Evolutionary conservation across 2,329 filamentous ascomycete genomes (phyloP), one percentile per base, ranked within the genome.

Genomic region (Ceratocystiopsis minuta): DNA sequence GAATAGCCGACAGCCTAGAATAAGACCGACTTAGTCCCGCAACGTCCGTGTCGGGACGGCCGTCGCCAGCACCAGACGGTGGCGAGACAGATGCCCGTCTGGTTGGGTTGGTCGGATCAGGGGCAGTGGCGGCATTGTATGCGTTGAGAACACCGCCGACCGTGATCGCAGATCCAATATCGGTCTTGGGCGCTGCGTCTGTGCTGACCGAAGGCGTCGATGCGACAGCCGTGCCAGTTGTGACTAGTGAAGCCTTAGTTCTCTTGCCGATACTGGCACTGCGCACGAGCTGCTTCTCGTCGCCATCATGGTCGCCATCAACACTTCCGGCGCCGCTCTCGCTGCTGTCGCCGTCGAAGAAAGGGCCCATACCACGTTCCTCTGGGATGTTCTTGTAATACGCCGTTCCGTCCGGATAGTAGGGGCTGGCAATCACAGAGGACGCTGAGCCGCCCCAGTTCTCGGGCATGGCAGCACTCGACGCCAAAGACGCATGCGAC

Each of bases 391-490:
- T 67, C 39, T 70, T 67, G 46, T 67, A 68, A 16, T 40, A 46
- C 2, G 44, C 38, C 48, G 65, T 65, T 13, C 60, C 60, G n/a
- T 67, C 67, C n/a, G 54, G 44, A 52, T 68, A 59, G 50, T 62
- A 51, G 41, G 66, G 57, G 54, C 64, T 70, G 24, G 54, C 5
- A 65, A 69, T 5, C 65, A 28, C 7, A 10, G 24, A 28, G 7
- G 24, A 28, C 24, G 24, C 24, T 10, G 24, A 28, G 24, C 24
- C 24, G 24, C 24, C 72, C 72, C 78, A 85, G 49, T 65, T 75
- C 16, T 75, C 71, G 1, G 80, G 80, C 55, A 85, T 81, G 0
- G 72, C 79, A 33, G 75, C 71, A 50, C 79, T 85, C 3, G 81
- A 85, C 17, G 74, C 80, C 52, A 73, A 78, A 0, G 80, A 84